Percentiles rank a stretch among this genome's conserved stretches.
Conservation (phyloP, 2,329 filamentous ascomycete genomes). For the Penicillium glabrum region DNA sequence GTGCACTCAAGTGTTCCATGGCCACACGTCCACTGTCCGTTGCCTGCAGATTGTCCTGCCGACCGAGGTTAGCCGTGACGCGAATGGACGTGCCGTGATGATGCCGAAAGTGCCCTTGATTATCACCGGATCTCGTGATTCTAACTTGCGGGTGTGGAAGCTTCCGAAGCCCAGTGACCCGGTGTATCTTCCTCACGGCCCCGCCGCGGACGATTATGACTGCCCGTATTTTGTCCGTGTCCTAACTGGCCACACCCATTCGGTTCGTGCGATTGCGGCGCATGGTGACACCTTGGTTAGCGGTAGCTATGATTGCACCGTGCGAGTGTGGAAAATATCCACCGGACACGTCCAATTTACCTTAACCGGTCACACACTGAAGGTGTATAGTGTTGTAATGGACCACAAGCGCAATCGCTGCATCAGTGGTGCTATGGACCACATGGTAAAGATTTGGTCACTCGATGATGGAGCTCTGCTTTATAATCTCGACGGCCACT, state of each 20-base stretch:
- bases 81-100: conserved; percentile 75
- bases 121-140: conserved; percentile 95
- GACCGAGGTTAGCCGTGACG: conserved; percentile 68
- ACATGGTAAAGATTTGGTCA: conserved; percentile 96
- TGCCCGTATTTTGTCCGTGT: conserved; percentile 94
- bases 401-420: conserved; percentile 90
- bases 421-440: conserved; percentile 98
- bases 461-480: conserved; percentile 80
- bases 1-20: conserved; percentile 94
- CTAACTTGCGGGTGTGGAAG: conserved; percentile 90
- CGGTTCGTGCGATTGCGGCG: conserved; percentile 92
- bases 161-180: conserved; percentile 78
- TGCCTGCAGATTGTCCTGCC: conserved; percentile 94
- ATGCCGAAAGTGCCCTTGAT: conserved; percentile 94
- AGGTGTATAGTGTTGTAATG: conserved; percentile 95
- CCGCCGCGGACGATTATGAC: conserved; percentile 69
- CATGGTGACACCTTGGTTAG: conserved; percentile 95
- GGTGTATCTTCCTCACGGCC: conserved; percentile 75
- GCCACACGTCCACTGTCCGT: conserved; percentile 94
- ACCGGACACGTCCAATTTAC: conserved; percentile 86
- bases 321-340: conserved; percentile 96
- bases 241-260: conserved; percentile 83
- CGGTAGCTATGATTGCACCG: conserved; percentile 92
- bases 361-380: conserved; percentile 81
- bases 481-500: conserved; percentile 89